Percentiles rank a stretch among this genome's conserved stretches.
These are phyloP conservation scores for Microbotryomycetes sp. DNA, from an alignment of 1,284 basidiomycete genomes.

Conservation along the genomic window DNA sequence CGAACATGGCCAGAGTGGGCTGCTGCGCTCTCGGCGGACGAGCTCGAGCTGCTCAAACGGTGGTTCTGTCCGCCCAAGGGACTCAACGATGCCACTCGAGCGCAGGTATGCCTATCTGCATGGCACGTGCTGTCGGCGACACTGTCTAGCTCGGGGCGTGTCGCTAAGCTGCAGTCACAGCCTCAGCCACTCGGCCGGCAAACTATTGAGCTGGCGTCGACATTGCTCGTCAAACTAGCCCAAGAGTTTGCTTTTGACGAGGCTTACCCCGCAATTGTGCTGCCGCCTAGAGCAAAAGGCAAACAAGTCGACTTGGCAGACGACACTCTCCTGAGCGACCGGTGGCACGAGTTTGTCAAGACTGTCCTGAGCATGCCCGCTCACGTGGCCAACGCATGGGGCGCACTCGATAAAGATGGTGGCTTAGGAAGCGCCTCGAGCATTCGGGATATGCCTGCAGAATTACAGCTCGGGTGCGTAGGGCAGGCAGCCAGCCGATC, in stretches of 20 bases:
- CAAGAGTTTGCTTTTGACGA: conserved; percentile 48
- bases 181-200: conserved; percentile 26
- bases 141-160: conserved; percentile 46
- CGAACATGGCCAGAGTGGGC: conserved; percentile 64
- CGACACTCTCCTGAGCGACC: conserved; percentile 34
- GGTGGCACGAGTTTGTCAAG: conserved; percentile 64
- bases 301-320: conserved; percentile 35
- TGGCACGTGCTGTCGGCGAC: conserved; percentile 16
- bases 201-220: conserved; percentile 34
- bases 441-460: conserved; percentile 43
- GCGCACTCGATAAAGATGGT: conserved; percentile 36
- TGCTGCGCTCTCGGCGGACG: conserved; percentile 48
- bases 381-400: conserved; percentile 58
- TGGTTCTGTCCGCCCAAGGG: conserved; percentile 24
- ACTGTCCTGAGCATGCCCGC: conserved; percentile 54
- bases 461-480: conserved; percentile 13
- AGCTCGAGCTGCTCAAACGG: conserved; percentile 46
- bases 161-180: conserved; percentile 44
- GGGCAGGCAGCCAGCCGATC: not conserved
- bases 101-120: conserved; percentile 14
- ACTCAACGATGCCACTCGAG: not conserved
- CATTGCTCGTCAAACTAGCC: conserved; percentile 54
- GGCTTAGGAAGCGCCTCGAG: not conserved
- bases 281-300: conserved; percentile 9
- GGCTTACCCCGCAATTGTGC: conserved; percentile 51